phyloP scores from a whole-genome alignment of 306 rosid genomes.

The Vicia faba region DNA sequence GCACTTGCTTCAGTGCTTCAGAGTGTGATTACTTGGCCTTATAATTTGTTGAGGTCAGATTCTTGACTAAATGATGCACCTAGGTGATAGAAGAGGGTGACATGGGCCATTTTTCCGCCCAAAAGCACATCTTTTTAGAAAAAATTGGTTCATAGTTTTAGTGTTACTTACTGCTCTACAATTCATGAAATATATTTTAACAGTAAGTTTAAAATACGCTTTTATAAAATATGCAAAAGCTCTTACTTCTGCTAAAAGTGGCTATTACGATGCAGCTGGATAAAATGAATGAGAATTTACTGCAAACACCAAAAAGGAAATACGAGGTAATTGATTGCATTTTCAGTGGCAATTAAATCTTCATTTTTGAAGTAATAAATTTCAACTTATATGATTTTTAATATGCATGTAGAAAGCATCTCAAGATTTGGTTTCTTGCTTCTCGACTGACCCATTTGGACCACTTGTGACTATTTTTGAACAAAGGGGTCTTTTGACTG shows the following conservation, averaged over 20 bases:
- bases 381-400: constrained; percentile 28
- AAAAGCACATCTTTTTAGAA: constrained; percentile 11
- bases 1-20: constrained; percentile 1
- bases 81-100: not conserved
- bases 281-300: constrained; percentile 68
- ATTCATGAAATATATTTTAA: constrained; percentile 8
- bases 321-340: constrained; percentile 49
- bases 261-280: constrained; percentile 65
- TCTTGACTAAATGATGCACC: constrained; percentile 16
- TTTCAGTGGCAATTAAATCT: constrained; percentile 24
- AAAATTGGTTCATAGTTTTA: constrained; percentile 5
- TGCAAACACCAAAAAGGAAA: constrained; percentile 42
- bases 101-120: constrained; percentile 14
- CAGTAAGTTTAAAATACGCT: constrained; percentile 12
- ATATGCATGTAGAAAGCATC: constrained; percentile 50
- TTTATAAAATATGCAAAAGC: constrained; percentile 12
- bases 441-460: constrained; percentile 50
- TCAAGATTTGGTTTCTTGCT: constrained; percentile 39
- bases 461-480: constrained; percentile 60
- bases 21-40: constrained; percentile 18
- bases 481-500: constrained; percentile 60
- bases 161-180: constrained; percentile 22
- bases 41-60: constrained; percentile 26
- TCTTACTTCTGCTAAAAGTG: constrained; percentile 30
- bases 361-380: constrained; percentile 26